phyloP scores from a whole-genome alignment of 2,329 filamentous ascomycete genomes.

The Aspergillus versicolor region DNA sequence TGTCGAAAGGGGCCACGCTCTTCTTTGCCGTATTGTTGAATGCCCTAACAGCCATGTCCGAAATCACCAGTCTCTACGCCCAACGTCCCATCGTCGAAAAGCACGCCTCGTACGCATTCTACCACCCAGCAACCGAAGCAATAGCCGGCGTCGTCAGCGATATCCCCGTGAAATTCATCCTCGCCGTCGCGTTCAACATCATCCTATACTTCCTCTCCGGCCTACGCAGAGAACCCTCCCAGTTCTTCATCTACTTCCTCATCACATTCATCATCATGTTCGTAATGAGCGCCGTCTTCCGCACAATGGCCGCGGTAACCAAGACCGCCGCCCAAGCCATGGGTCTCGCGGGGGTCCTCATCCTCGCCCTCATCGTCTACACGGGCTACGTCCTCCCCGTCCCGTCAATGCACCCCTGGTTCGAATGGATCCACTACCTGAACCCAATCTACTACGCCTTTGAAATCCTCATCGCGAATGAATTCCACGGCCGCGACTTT shows the following conservation, averaged over 20 bases:
- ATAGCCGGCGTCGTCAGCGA: constrained; percentile 23
- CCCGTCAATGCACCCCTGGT: constrained; percentile 67
- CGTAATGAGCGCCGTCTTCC: constrained; percentile 81
- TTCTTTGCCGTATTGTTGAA: constrained; percentile 88
- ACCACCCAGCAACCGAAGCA: constrained; percentile 24
- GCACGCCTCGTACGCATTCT: constrained; percentile 30
- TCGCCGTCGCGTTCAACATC: constrained; percentile 73
- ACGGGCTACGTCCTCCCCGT: constrained; percentile 42
- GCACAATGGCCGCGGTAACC: constrained; percentile 72
- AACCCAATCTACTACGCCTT: constrained; percentile 77
- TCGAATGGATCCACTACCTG: constrained; percentile 74
- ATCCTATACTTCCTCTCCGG: constrained; percentile 84
- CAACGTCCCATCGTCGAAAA: constrained; percentile 29
- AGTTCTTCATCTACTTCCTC: constrained; percentile 85
- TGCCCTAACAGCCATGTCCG: constrained; percentile 59
- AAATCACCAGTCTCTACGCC: constrained; percentile 43
- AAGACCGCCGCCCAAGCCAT: constrained; percentile 61
- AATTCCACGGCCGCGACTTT: constrained; percentile 66
- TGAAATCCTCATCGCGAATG: constrained; percentile 76
- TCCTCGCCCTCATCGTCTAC: constrained; percentile 44
- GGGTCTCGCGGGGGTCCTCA: constrained; percentile 53
- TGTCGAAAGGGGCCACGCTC: constrained; percentile 70
- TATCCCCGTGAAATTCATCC: constrained; percentile 72
- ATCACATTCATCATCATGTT: constrained; percentile 71
- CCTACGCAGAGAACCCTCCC: constrained; percentile 67